Base-by-base conservation (phyloP, 129 eudicot species). In the Artemisia annua region DNA sequence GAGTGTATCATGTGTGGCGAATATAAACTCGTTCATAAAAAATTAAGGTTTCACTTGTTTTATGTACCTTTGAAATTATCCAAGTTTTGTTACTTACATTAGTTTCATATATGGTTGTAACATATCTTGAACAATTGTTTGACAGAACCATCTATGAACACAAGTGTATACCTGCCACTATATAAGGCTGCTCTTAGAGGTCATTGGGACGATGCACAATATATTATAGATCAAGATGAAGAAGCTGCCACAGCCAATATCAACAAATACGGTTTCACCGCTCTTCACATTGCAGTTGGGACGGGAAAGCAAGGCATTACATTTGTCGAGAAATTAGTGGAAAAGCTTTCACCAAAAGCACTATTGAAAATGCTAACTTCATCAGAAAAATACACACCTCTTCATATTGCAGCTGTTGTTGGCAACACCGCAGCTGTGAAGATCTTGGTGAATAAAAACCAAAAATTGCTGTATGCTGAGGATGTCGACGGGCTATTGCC, bases 171-270 rank as follows among this genome's bases (percentile, higher is more conserved):
- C 69, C 69, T 76, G 35, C 80, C 87, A 5, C 67, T 83, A 13
- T 72, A 79, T 63, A 80, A 80, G 69, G 88, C 88, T 1, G 88
- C 85, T 20, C 79, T 84, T 1, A 68, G 68, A 72, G 88, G 85
- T 28, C 77, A 80, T 13, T 80, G 88, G 88, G 78, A 76, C 10
- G 71, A 44, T 22, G 85, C 80, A 30, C 49, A 66, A 17, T 19
- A 18, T 48, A 76, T 84, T 69, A 64, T 84, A 39, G 48, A 56
- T 56, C 67, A 57, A 8, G 76, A 76, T 17, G 32, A 71, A 15
- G 78, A 77, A 51, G 85, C 83, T 13, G 26, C 70, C 56, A 77
- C 85, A 22, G 85, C 83, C 63, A 48, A 32, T 16, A 80, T 84
- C 61, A 72, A 75, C 59, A 62, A 70, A 48, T 58, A 59, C 9